Evolutionary conservation across 1,139 yeast genomes (phyloP), one percentile per base, ranked within the genome.

Genomic region (Yamadazyma atlantica): DNA sequence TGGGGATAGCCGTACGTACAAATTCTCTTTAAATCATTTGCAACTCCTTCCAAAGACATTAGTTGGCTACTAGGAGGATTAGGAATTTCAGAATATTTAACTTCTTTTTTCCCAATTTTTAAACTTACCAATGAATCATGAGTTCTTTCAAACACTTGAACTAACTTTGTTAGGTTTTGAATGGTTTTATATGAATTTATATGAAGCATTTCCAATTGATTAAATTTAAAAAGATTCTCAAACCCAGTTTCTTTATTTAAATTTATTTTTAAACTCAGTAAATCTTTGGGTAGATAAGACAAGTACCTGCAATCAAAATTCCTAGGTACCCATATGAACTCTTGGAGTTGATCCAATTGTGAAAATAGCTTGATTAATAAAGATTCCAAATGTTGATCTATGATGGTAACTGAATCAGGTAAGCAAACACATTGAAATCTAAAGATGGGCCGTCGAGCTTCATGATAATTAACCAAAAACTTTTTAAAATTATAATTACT

Each of bases 311-410:
- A 44, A n/a, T 58, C 48, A 41, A 69, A 65, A 35, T 60, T 60
- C 33, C 61, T 63, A 33, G 57, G 55, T 6, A 54, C 42, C 75
- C 75, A 69, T 5, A 57, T 48, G 24, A 69, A 45, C 35, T 57
- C 60, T 4, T 42, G 49, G 21, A 69, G 43, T 25, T 51, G 48
- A 13, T n/a, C 79, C 79, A 39, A 73, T 70, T 29, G 73, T 62
- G 31, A 63, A 62, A 54, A 82, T 83, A 45, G 80, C 62, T 48
- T 74, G 74, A 37, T 73, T 64, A 44, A 85, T 90, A 29, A 88
- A 88, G n/a, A 21, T n/a, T 17, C 29, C 14, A 30, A 31, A 40
- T 57, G 58, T 26, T 51, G 48, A 37, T 66, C 68, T 43, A 61
- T 58, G 4, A 63, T 46, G 38, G 62, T 64, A 10, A 66, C 49